Conservation (phyloP, 2,329 filamentous ascomycete genomes). For the Penicillium janthinellum region DNA sequence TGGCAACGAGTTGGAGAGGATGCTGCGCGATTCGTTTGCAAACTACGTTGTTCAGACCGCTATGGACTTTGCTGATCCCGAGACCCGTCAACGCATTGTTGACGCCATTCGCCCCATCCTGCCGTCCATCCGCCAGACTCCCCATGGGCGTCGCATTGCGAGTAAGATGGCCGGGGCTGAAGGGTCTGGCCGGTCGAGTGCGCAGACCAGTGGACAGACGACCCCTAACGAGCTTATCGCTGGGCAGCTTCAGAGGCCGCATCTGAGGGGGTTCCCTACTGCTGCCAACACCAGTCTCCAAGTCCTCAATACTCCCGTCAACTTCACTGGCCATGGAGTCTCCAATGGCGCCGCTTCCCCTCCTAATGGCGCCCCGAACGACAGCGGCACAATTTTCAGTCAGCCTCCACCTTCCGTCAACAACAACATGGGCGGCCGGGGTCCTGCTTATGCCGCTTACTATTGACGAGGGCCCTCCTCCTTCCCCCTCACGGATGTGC, state of each 20-base stretch:
- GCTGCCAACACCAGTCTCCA: not conserved
- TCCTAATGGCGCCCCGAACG: constrained; percentile 23
- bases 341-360: not conserved
- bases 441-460: constrained; percentile 36
- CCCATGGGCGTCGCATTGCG: constrained; percentile 90
- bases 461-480: constrained; percentile 29
- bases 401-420: constrained; percentile 34
- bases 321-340: constrained; percentile 28
- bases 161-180: constrained; percentile 74
- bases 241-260: constrained; percentile 36
- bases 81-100: constrained; percentile 73
- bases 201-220: constrained; percentile 41
- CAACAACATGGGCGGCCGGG: constrained; percentile 30
- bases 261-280: no score
- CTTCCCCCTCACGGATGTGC: constrained; percentile 20
- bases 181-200: constrained; percentile 42
- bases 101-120: constrained; percentile 84
- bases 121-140: constrained; percentile 81
- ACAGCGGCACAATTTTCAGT: constrained; percentile 35
- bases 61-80: constrained; percentile 76
- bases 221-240: constrained; percentile 44
- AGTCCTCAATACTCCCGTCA: constrained; percentile 20
- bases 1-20: constrained; percentile 77
- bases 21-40: constrained; percentile 88
- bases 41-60: constrained; percentile 99